These are phyloP conservation scores for Aspergillus latus DNA, from an alignment of 2,329 filamentous ascomycete genomes.

Conservation along the genomic window DNA sequence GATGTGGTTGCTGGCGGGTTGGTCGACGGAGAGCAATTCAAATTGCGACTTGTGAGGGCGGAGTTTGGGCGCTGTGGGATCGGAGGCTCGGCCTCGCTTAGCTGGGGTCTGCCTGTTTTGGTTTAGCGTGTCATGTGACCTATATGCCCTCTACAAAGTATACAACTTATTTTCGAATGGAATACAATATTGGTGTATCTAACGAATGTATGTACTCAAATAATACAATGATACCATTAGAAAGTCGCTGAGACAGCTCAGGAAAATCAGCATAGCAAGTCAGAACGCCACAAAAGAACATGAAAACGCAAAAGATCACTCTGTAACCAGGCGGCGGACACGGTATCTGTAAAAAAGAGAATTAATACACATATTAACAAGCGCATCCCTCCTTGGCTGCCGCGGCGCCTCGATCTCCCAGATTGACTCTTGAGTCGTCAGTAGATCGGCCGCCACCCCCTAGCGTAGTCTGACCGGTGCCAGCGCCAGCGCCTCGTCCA, in stretches of 20 bases:
- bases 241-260: conserved; percentile 1
- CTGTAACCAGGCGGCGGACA: conserved; percentile 13
- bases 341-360: conserved; percentile 14
- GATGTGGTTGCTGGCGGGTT: conserved; percentile 31
- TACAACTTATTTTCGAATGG: not conserved
- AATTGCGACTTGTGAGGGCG: conserved; percentile 24
- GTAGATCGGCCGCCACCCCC: conserved; percentile 48
- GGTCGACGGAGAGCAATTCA: conserved; percentile 29
- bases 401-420: conserved; percentile 70
- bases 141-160: conserved; percentile 20
- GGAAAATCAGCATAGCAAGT: not conserved
- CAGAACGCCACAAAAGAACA: conserved; percentile 4
- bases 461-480: conserved; percentile 58
- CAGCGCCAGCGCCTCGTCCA: conserved; percentile 67
- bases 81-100: conserved; percentile 37
- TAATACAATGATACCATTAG: conserved; percentile 18
- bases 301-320: conserved; percentile 2
- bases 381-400: conserved; percentile 89
- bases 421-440: conserved; percentile 70
- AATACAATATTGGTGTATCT: not conserved
- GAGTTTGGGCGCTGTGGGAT: conserved; percentile 27
- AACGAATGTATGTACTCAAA: conserved; percentile 3
- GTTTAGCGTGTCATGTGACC: conserved; percentile 34
- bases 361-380: conserved; percentile 57
- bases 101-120: conserved; percentile 22